phyloP scores from a whole-genome alignment of 768 basidiomycete species.

The Collybia mongolica region DNA sequence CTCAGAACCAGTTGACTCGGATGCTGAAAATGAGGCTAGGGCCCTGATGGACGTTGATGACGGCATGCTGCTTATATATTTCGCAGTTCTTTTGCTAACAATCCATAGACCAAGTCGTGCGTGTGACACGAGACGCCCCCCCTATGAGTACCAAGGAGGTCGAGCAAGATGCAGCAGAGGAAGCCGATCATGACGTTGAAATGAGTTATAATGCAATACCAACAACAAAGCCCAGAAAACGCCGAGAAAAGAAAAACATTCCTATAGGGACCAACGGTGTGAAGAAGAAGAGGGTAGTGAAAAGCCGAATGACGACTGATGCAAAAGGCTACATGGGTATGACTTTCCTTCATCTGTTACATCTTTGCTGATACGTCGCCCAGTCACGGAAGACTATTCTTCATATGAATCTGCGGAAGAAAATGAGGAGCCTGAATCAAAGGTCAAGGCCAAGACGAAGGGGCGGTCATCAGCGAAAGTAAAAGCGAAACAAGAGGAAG shows the following conservation, averaged over 20 bases:
- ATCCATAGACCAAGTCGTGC: conserved; percentile 29
- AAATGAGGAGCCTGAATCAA: conserved; percentile 42
- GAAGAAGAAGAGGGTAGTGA: conserved; percentile 68
- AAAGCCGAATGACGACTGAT: conserved; percentile 53
- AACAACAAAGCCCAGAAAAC: conserved; percentile 34
- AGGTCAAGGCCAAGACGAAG: conserved; percentile 23
- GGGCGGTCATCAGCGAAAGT: conserved; percentile 21
- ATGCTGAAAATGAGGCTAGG: conserved; percentile 45
- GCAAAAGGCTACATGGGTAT: conserved; percentile 75
- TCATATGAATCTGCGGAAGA: conserved; percentile 78
- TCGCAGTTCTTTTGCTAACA: not conserved
- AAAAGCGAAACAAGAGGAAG: conserved; percentile 18
- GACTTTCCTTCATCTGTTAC: conserved; percentile 13
- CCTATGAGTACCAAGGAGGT: conserved; percentile 12
- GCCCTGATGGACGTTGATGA: conserved; percentile 82
- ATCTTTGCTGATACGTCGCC: not conserved
- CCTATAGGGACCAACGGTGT: conserved; percentile 79
- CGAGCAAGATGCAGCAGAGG: conserved; percentile 19
- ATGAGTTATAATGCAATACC: conserved; percentile 33
- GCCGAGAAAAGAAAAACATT: conserved; percentile 55
- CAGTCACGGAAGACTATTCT: conserved; percentile 78
- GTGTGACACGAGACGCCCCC: conserved; percentile 20
- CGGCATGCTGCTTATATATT: conserved; percentile 34
- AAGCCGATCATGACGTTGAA: conserved; percentile 32
- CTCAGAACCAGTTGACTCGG: conserved; percentile 29